Evolutionary conservation across 345 rosid species (phyloP), one percentile per base, ranked within the genome.

Genomic region (Eucalyptus globulus): DNA sequence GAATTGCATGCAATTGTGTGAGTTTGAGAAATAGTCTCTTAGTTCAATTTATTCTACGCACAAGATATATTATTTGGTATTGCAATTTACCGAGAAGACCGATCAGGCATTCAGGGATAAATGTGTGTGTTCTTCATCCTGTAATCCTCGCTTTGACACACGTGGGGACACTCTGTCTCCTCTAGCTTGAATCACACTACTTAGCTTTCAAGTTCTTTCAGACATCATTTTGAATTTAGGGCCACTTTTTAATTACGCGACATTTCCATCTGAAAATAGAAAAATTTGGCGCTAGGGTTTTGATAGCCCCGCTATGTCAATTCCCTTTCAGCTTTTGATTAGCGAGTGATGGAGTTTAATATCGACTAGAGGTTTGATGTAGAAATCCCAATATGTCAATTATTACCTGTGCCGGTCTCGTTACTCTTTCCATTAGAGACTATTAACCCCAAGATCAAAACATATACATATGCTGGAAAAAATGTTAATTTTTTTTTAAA

Each of bases 111-210:
- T 27, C 29, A 3, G 3, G 29, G 27, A 76, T 76, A 76, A 76
- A 76, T 76, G 47, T 93, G 93, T 87, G 40, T 37, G 83, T 76
- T 69, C 21, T 40, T 34, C 44, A 34, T 69, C 44, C 44, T 34
- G 40, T 37, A 37, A 91, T 90, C 67, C 91, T 91, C 85, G 89
- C 90, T 92, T 90, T 90, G 45, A 87, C 16, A 89, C 92, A 91
- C 80, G 86, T 91, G 93, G 89, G 93, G 93, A 94, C 96, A 44
- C 91, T 87, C 86, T 92, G 94, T 93, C 92, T 88, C 92, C 93
- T 87, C 69, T 60, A 86, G 80, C 93, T 89, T 91, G 89, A 93
- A 89, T 93, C 92, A 83, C 91, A 76, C 91, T 21, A 89, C 54
- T 56, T 85, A 49, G n/a, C 27, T 88, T 37, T 21, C 47, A 76